Base-by-base conservation (phyloP, 768 basidiomycete genomes). In the Boletus tomentosulus region DNA sequence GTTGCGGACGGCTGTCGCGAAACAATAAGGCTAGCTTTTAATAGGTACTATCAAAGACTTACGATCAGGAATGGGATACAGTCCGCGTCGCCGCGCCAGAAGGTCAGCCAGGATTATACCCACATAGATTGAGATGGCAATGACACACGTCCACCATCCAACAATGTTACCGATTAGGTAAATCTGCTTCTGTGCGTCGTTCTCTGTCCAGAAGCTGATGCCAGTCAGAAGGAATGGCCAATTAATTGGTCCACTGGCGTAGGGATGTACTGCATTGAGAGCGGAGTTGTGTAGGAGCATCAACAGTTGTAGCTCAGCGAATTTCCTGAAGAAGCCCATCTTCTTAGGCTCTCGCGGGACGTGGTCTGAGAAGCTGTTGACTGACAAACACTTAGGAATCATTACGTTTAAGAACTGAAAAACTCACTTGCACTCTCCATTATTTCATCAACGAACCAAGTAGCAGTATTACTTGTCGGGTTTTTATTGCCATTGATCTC, bases 221-320 rank as follows among this genome's bases (percentile, higher is more conserved):
- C 97, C 97, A 57, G 78, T 92, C 28, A 98, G 73, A 37, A 94
- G 81, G 85, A 98, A 98, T 6, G 97, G 97, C 97, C 97, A 99
- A 68, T 96, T 94, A 72, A 98, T 86, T 6, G 97, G 94, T n/a
- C 79, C 79, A 55, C 89, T 91, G 4, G 97, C 94, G 68, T 99
- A 99, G 39, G 97, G 97, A 67, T 99, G 97, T 4, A 89, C 90
- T n/a, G 93, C 90, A 25, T 93, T 96, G 58, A 99, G 77, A 22
- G 94, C 97, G n/a, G 97, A 95, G 64, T 99, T 99, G 76, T 99
- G 97, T 67, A 97, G 93, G 59, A 98, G 73, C 96, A 98, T 98
- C 52, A 96, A 75, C 42, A 96, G 73, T 65, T 99, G 97, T 31
- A 98, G 76, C 70, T 99, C 96, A 28, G 76, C 82, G 63, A 95